Percentiles rank a stretch among this genome's conserved stretches.
Conservation (phyloP, 495 filamentous ascomycete species). For the Geoglossum glabrum region DNA sequence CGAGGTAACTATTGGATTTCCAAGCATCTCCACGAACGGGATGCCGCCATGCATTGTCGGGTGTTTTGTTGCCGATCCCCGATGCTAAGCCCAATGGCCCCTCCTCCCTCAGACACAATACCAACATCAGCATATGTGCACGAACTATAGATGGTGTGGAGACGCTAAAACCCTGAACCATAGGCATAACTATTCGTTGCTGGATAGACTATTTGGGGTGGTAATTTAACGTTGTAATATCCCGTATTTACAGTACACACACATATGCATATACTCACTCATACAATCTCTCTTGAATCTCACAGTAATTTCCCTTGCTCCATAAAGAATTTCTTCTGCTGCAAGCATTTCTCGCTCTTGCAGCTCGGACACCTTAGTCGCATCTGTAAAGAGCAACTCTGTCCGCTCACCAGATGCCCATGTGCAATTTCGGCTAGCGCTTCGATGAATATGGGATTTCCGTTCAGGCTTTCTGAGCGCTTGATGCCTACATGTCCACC, state of each 20-base stretch:
- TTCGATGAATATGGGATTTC: conserved; percentile 73
- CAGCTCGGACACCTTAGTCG: conserved; percentile 83
- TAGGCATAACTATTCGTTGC: no score
- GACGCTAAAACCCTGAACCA: no score
- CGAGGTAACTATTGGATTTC: not conserved
- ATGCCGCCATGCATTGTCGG: not conserved
- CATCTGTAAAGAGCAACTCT: conserved; percentile 64
- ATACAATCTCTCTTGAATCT: not conserved
- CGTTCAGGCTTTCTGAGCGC: conserved; percentile 84
- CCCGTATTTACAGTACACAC: not conserved
- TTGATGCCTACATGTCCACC: conserved; percentile 62
- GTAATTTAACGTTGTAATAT: no score
- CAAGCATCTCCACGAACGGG: not conserved
- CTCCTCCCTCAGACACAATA: no score
- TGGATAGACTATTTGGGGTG: no score
- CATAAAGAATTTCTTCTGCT: conserved; percentile 76
- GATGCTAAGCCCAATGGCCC: no score
- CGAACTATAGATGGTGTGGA: no score
- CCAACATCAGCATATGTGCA: no score
- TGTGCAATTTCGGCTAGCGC: conserved; percentile 77
- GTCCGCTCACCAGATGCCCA: conserved; percentile 48
- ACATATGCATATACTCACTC: no score
- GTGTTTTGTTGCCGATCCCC: not conserved
- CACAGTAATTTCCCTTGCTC: not conserved
- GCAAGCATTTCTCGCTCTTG: conserved; percentile 70